Evolutionary conservation across 1,284 basidiomycete genomes (phyloP).

Genomic region (Rhodotorula mucilaginosa): DNA sequence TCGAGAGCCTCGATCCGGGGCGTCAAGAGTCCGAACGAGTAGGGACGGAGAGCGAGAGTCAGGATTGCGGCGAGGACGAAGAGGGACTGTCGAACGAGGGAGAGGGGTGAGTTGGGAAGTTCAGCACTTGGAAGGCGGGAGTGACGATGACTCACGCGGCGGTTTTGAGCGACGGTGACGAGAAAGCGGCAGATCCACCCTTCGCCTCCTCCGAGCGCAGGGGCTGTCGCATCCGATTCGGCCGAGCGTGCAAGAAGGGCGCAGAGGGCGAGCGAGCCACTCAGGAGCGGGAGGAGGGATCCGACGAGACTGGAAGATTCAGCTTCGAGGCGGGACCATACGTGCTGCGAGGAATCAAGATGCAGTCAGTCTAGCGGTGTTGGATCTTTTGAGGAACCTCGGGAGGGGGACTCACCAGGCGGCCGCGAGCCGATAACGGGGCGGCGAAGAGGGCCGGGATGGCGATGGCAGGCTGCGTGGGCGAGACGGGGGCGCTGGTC

Average conservation of each 20-base stretch:
- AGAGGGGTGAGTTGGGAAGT: background rate
- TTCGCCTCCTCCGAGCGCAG: rapidly evolving
- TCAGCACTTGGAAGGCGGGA: too few relatives aligned
- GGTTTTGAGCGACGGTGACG: background rate
- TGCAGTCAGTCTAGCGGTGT: too few relatives aligned
- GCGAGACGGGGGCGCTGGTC: background rate
- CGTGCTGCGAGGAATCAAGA: constrained; percentile 3
- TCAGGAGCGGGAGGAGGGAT: background rate
- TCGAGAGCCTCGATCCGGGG: constrained; percentile 13
- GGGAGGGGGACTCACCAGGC: background rate
- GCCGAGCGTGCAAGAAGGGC: background rate
- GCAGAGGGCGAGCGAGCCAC: constrained; percentile 1
- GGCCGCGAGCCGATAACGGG: background rate
- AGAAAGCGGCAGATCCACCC: background rate
- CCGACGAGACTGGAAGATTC: background rate
- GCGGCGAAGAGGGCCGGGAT: constrained; percentile 1
- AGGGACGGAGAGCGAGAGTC: constrained; percentile 7
- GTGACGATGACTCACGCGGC: background rate
- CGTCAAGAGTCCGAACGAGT: constrained; percentile 13
- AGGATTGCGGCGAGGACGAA: constrained; percentile 7
- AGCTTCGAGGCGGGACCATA: constrained; percentile 16
- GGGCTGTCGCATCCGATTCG: background rate
- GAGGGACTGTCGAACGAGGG: constrained; percentile 3
- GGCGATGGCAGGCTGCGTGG: background rate
- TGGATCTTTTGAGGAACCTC: background rate